phyloP scores from a whole-genome alignment of 2,329 filamentous ascomycete genomes.

The Helotiales sp. region DNA sequence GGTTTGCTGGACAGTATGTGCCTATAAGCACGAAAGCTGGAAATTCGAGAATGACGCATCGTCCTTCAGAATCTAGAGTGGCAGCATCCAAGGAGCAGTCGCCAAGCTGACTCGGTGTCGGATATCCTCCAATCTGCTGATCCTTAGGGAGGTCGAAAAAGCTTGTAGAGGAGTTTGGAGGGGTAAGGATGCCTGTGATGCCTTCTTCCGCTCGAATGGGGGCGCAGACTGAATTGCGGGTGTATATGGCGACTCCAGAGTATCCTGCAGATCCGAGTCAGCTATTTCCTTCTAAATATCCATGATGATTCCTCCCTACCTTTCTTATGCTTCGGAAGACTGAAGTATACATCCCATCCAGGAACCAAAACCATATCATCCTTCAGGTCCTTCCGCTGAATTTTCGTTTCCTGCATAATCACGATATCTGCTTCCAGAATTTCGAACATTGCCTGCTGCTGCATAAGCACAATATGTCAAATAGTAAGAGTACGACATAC shows the following conservation, averaged over 20 bases:
- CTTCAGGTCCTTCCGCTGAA: constrained; percentile 84
- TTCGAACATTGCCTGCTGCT: constrained; percentile 81
- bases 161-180: constrained; percentile 66
- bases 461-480: background rate
- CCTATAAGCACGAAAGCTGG: constrained; percentile 92
- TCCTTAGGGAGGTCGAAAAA: constrained; percentile 75
- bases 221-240: constrained; percentile 78
- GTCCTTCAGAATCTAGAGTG: constrained; percentile 83
- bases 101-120: constrained; percentile 65
- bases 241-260: constrained; percentile 94
- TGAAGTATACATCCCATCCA: constrained; percentile 97
- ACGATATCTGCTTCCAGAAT: constrained; percentile 90
- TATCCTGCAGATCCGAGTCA: constrained; percentile 62
- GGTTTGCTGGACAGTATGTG: constrained; percentile 87
- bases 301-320: constrained; percentile 48
- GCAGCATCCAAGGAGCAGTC: constrained; percentile 65
- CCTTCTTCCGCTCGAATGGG: constrained; percentile 93
- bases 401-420: constrained; percentile 94
- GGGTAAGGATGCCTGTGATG: constrained; percentile 77
- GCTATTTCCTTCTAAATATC: background rate
- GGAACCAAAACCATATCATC: constrained; percentile 96
- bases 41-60: constrained; percentile 89
- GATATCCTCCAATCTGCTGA: constrained; percentile 88
- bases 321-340: constrained; percentile 90
- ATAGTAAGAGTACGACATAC: constrained; percentile 40